A percentile compares a stretch with the other conserved stretches of the same genome.
Evolutionary conservation across 2,329 filamentous ascomycete species (phyloP).

Genomic region (Paradendryphiella salina): DNA sequence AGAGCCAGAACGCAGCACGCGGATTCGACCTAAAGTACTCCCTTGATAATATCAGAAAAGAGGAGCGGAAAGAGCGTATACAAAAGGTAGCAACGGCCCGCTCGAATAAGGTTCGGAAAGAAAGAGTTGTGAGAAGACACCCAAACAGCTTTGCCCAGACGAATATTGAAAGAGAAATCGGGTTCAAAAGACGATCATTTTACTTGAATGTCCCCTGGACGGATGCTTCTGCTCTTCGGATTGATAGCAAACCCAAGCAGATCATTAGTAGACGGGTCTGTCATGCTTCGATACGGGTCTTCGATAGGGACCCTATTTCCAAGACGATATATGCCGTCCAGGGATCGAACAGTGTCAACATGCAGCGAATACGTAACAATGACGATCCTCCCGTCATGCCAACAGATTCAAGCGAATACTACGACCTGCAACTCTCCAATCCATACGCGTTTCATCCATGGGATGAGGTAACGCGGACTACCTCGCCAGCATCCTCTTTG

Average conservation of each 20-base stretch:
- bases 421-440: conserved; percentile 2
- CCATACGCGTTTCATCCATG: conserved; percentile 27
- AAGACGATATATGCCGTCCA: conserved; percentile 32
- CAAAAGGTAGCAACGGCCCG: conserved; percentile 15
- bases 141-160: conserved; percentile 22
- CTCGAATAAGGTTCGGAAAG: conserved; percentile 20
- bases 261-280: conserved; percentile 12
- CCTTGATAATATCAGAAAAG: conserved; percentile 47
- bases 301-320: conserved; percentile 33
- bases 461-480: conserved; percentile 29
- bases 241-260: conserved; percentile 9
- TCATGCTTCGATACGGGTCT: conserved; percentile 24
- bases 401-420: conserved; percentile 2
- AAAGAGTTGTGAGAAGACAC: conserved; percentile 32
- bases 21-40: conserved; percentile 47
- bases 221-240: conserved; percentile 29
- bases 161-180: conserved; percentile 36
- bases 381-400: conserved; percentile 6
- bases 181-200: conserved; percentile 19
- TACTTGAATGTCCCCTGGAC: conserved; percentile 33
- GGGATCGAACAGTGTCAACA: conserved; percentile 29
- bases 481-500: conserved; percentile 38
- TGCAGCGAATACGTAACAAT: conserved; percentile 12
- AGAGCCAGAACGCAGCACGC: conserved; percentile 41
- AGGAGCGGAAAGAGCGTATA: conserved; percentile 32